Evolutionary conservation across 2,329 filamentous ascomycete species (phyloP), one percentile per base, ranked within the genome.

Genomic region (Arthrobotrys pseudoclavata): DNA sequence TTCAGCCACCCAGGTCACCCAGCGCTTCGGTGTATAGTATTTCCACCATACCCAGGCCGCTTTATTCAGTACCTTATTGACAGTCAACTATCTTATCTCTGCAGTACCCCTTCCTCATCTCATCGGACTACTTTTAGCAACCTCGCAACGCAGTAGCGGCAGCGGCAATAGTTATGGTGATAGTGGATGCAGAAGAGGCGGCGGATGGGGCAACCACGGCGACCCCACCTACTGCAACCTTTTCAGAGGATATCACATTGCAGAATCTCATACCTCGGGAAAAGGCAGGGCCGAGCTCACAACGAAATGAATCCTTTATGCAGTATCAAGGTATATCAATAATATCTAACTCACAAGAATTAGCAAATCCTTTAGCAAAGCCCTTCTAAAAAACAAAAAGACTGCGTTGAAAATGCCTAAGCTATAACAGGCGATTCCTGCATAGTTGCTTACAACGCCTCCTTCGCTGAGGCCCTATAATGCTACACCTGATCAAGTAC

Each of bases 401-500:
- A 18, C 22, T 42, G 34, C 34, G 31, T 60, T 13, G 4, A 22
- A 60, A 42, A 26, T 34, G 5, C 18, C 55, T 37, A 60, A 60
- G 34, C 31, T 34, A 34, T 60, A 60, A 60, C 15, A 60, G 37
- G 34, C 20, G 55, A 60, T 60, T 42, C 34, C 34, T 60, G 55
- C 55, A 60, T 60, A n/a, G 34, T 40, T 40, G 10, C 20, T 60
- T 40, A 7, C 55, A 60, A 60, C 55, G 55, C 55, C 55, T n/a
- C 55, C 20, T 42, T 60, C 55, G 55, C 55, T 60, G 42, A 60
- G 34, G 18, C 34, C 50, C 55, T 60, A 60, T 57, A 60, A 60
- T 60, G 10, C 55, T 60, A 60, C 55, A 60, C 55, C 55, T 60
- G 55, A 60, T 60, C 55, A 60, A 60, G 34, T 40, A 60, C 55